These are phyloP conservation scores for Lactarius tabidus DNA, from an alignment of 768 basidiomycete genomes.

Conservation along the genomic window DNA sequence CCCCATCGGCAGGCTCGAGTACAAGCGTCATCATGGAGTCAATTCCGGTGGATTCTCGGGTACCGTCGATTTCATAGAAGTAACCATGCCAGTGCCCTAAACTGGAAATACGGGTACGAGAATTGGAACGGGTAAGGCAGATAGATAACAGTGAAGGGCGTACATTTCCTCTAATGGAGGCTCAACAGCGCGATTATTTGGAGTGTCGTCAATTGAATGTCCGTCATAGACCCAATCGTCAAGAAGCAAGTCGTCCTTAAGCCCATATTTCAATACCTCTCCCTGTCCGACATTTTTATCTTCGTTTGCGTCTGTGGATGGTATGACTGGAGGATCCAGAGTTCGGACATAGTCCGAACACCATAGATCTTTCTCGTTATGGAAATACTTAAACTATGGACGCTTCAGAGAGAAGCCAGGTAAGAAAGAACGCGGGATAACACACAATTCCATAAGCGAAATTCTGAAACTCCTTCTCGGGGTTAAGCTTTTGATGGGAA, in stretches of 20 bases:
- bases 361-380: no score
- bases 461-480: constrained; percentile 24
- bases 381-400: constrained; percentile 14
- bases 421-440: not conserved
- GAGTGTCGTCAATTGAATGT: no score
- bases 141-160: no score
- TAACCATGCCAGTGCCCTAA: no score
- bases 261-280: constrained; percentile 1
- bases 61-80: no score
- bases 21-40: no score
- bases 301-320: constrained; percentile 4
- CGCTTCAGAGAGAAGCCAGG: not conserved
- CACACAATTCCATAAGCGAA: constrained; percentile 28
- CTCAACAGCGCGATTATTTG: not conserved
- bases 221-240: constrained; percentile 19
- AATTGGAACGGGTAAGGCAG: no score
- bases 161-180: no score
- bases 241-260: not conserved
- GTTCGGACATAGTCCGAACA: not conserved
- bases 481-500: constrained; percentile 24
- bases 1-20: no score
- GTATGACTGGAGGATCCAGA: not conserved
- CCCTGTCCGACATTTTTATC: constrained; percentile 10
- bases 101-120: no score
- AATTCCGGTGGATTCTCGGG: no score